Evolutionary conservation across 306 rosid genomes (phyloP).

Genomic region (Cucurbita pepo): DNA sequence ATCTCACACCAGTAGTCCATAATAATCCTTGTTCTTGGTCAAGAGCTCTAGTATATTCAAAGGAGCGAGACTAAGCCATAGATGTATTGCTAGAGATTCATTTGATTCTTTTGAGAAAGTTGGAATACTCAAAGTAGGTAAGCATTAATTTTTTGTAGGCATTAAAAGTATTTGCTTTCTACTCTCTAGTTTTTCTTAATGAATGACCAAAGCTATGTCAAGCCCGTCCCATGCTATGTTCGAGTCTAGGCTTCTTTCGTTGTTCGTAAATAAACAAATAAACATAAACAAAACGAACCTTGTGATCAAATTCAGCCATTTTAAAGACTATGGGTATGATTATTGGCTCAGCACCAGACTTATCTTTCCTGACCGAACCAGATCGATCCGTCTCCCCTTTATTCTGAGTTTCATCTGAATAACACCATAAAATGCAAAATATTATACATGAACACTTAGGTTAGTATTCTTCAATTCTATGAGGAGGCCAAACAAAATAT

Average conservation of each 20-base stretch:
- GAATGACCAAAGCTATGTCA: not conserved
- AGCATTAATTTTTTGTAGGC: not conserved
- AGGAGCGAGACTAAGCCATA: not conserved
- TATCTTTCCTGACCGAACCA: slow-evolving; percentile 33
- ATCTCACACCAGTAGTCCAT: not conserved
- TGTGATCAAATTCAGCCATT: slow-evolving; percentile 95
- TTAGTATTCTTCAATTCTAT: not conserved
- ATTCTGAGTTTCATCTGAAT: slow-evolving; percentile 39
- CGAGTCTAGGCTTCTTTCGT: not conserved
- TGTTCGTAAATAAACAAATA: not conserved
- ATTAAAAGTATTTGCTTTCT: not conserved
- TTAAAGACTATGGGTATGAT: slow-evolving; percentile 75
- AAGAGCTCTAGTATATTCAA: not conserved
- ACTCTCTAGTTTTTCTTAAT: not conserved
- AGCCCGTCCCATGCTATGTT: not conserved
- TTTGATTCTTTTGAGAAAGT: not conserved
- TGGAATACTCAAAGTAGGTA: too few species aligned
- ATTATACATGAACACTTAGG: not conserved
- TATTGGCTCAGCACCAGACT: slow-evolving; percentile 67
- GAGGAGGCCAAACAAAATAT: not conserved
- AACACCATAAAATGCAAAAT: slow-evolving; percentile 3
- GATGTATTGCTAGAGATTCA: not conserved
- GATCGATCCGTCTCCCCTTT: slow-evolving; percentile 24
- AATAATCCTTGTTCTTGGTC: too few species aligned
- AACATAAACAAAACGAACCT: slow-evolving; percentile 32